These are phyloP conservation scores for Kluyveromyces nonfermentans DNA, from an alignment of 805 yeast species.

Conservation along the genomic window DNA sequence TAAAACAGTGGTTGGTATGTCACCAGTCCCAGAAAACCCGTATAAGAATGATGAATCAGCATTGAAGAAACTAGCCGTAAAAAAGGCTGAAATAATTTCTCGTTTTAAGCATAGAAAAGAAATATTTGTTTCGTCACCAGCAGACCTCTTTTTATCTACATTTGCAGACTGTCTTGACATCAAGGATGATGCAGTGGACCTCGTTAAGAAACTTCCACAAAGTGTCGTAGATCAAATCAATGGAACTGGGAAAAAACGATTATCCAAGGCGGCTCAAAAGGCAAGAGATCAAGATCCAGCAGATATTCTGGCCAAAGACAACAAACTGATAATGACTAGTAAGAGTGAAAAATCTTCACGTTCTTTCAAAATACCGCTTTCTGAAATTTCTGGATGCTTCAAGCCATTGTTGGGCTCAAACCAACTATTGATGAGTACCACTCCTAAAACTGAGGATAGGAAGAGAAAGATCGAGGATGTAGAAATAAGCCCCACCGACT, in stretches of 20 bases:
- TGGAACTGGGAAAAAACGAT: constrained; percentile 27
- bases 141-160: constrained; percentile 26
- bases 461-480: constrained; percentile 23
- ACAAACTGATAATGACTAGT: constrained; percentile 23
- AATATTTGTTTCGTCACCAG: constrained; percentile 21
- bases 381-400: constrained; percentile 17
- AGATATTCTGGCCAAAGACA: constrained; percentile 13
- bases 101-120: constrained; percentile 29
- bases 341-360: constrained; percentile 12
- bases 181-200: constrained; percentile 21
- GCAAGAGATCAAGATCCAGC: constrained; percentile 27
- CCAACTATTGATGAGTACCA: not conserved
- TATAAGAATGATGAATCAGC: constrained; percentile 24
- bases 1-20: constrained; percentile 7
- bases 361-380: constrained; percentile 11
- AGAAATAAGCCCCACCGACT: constrained; percentile 18
- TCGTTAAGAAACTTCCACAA: constrained; percentile 18
- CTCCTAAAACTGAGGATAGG: constrained; percentile 7
- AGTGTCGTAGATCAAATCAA: constrained; percentile 22
- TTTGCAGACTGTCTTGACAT: constrained; percentile 27
- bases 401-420: constrained; percentile 4
- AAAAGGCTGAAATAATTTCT: constrained; percentile 26
- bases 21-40: constrained; percentile 16
- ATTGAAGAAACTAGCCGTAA: constrained; percentile 20
- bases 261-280: constrained; percentile 24